These are phyloP conservation scores for Scheffersomyces insectosa DNA, from an alignment of 1,139 yeast genomes.

Conservation along the genomic window DNA sequence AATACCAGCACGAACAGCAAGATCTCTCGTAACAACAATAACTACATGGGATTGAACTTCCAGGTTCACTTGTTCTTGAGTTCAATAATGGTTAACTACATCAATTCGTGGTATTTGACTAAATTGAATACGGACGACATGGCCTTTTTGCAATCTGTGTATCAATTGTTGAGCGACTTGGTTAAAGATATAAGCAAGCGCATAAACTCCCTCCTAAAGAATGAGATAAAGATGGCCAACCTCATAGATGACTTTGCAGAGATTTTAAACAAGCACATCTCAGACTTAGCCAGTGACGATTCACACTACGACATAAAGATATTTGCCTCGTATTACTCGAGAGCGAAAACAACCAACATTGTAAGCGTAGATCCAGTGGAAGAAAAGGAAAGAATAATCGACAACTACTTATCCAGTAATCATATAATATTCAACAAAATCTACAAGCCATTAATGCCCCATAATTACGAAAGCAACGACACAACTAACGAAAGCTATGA, in stretches of 20 bases:
- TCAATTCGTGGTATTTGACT: conserved; percentile 41
- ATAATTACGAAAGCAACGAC: background rate
- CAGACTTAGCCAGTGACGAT: conserved; percentile 17
- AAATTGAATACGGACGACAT: conserved; percentile 42
- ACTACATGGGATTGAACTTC: conserved; percentile 25
- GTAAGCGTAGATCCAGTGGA: conserved; percentile 3
- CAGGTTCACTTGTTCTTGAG: conserved; percentile 41
- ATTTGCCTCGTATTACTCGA: conserved; percentile 2
- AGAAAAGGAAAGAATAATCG: background rate
- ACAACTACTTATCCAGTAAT: conserved; percentile 9
- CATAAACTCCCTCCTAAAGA: conserved; percentile 15
- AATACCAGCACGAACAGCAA: background rate
- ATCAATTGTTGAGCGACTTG: conserved; percentile 31
- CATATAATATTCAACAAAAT: conserved; percentile 14
- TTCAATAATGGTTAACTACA: conserved; percentile 33
- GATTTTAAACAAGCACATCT: conserved; percentile 30
- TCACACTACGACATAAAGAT: conserved; percentile 5
- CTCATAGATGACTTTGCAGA: conserved; percentile 26
- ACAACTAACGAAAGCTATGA: background rate
- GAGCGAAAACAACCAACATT: conserved; percentile 1
- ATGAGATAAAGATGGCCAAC: conserved; percentile 11
- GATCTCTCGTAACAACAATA: conserved; percentile 7
- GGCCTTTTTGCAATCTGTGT: conserved; percentile 35
- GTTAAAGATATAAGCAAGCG: conserved; percentile 26
- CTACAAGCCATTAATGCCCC: background rate